Evolutionary conservation across 352 stramenopile species (phyloP).

Genomic region (Globisporangium mamillatum): DNA sequence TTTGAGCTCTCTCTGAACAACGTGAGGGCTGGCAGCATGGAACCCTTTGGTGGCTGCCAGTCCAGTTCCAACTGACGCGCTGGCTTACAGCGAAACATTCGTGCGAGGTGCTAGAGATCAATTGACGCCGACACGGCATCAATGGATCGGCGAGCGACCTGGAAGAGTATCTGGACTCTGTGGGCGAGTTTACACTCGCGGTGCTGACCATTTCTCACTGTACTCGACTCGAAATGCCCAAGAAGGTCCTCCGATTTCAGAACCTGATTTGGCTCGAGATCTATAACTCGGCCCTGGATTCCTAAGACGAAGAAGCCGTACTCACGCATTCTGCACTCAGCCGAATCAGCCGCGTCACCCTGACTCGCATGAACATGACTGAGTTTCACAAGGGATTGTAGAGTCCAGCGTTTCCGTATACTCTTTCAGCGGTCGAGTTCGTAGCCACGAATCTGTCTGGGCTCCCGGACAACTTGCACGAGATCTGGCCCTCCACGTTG

Average conservation of each 20-base stretch:
- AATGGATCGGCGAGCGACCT: not conserved
- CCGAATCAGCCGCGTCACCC: not conserved
- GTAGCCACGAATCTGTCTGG: not conserved
- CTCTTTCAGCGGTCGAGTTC: not conserved
- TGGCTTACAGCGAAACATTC: not conserved
- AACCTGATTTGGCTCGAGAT: constrained; percentile 1
- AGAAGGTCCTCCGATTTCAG: not conserved
- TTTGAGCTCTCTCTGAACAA: not conserved
- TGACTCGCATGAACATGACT: not conserved
- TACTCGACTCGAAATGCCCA: not conserved
- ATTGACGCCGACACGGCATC: not conserved
- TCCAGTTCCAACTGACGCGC: not conserved
- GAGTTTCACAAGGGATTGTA: not conserved
- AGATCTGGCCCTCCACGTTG: not conserved
- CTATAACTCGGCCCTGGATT: not conserved
- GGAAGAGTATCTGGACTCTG: not conserved
- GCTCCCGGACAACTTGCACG: not conserved
- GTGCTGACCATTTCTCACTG: not conserved
- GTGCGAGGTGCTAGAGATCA: not conserved
- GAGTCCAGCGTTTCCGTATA: not conserved
- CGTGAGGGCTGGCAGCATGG: not conserved
- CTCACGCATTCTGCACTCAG: not conserved
- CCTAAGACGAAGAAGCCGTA: not conserved
- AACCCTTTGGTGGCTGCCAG: not conserved
- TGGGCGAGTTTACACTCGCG: not conserved